Percentiles rank a stretch among this genome's conserved stretches.
These are phyloP conservation scores for Lodderomyces parapsilosis DNA, from an alignment of 1,139 yeast species.

Conservation along the genomic window DNA sequence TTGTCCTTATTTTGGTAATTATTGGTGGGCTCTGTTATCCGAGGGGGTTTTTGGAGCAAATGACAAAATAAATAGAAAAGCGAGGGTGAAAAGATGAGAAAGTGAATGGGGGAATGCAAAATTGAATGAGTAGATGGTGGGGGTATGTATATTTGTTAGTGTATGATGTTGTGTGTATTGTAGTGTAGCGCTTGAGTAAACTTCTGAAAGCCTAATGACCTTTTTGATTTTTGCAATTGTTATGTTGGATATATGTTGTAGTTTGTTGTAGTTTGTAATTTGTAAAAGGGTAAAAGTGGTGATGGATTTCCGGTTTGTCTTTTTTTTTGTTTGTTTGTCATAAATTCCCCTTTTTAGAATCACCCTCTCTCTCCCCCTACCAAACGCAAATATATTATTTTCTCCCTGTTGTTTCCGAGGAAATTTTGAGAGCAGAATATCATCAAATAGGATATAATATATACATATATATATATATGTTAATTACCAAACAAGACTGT, in stretches of 20 bases:
- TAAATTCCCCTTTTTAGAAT: neutral
- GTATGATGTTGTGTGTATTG: too few species aligned
- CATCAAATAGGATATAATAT: too few species aligned
- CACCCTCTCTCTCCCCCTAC: too few species aligned
- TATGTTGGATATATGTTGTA: neutral
- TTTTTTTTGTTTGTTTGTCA: neutral
- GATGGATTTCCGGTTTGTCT: neutral
- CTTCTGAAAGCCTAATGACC: too few species aligned
- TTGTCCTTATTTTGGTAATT: neutral
- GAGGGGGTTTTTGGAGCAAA: too few species aligned
- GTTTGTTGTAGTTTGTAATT: too few species aligned
- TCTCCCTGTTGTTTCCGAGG: neutral
- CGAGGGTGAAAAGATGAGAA: neutral
- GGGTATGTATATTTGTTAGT: neutral
- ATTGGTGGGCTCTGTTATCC: too few species aligned
- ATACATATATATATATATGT: neutral
- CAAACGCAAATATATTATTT: neutral
- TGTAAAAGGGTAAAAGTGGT: neutral
- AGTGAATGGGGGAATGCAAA: neutral
- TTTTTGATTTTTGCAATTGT: neutral
- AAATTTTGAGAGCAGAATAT: too few species aligned
- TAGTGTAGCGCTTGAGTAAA: too few species aligned
- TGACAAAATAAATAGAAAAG: neutral
- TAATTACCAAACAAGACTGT: too few species aligned
- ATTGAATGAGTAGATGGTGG: neutral